phyloP scores from a whole-genome alignment of 805 yeast genomes.

The Wickerhamomyces kurtzmanii region DNA sequence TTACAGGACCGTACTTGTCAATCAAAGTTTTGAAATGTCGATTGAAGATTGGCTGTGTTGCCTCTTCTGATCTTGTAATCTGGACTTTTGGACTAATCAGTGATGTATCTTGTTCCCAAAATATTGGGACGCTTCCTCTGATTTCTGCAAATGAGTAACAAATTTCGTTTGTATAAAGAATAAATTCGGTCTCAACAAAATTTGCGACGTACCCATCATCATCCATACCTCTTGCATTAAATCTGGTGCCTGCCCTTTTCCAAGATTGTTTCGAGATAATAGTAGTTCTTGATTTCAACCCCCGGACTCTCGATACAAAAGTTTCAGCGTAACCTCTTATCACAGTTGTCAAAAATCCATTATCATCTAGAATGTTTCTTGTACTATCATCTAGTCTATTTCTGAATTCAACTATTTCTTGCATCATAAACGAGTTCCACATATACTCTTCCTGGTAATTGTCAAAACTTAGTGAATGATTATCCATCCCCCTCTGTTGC shows the following conservation, averaged over 20 bases:
- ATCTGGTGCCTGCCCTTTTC: slow-evolving; percentile 95
- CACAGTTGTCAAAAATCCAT: slow-evolving; percentile 80
- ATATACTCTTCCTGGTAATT: slow-evolving; percentile 77
- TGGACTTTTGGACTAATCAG: slow-evolving; percentile 85
- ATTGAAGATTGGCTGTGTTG: slow-evolving; percentile 84
- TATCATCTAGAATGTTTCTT: slow-evolving; percentile 55
- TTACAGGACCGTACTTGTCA: slow-evolving; percentile 77
- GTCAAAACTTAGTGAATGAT: slow-evolving; percentile 37
- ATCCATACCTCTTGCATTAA: slow-evolving; percentile 90
- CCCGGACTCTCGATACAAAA: slow-evolving; percentile 27
- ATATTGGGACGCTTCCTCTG: slow-evolving; percentile 93
- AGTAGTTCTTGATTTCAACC: slow-evolving; percentile 43
- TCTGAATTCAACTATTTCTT: slow-evolving; percentile 68
- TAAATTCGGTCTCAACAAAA: slow-evolving; percentile 87
- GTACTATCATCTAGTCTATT: slow-evolving; percentile 55
- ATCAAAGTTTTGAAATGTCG: slow-evolving; percentile 66
- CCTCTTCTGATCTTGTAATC: slow-evolving; percentile 81
- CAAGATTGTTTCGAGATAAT: slow-evolving; percentile 93
- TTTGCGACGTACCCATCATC: slow-evolving; percentile 94
- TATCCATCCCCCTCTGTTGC: slow-evolving; percentile 60
- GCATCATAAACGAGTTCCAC: slow-evolving; percentile 95
- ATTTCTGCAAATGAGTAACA: slow-evolving; percentile 77
- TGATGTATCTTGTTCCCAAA: slow-evolving; percentile 97
- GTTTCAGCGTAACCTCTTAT: slow-evolving; percentile 95
- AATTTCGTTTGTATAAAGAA: slow-evolving; percentile 43